Base-by-base conservation (phyloP, 768 basidiomycete species). In the Pulveroboletus sp. region DNA sequence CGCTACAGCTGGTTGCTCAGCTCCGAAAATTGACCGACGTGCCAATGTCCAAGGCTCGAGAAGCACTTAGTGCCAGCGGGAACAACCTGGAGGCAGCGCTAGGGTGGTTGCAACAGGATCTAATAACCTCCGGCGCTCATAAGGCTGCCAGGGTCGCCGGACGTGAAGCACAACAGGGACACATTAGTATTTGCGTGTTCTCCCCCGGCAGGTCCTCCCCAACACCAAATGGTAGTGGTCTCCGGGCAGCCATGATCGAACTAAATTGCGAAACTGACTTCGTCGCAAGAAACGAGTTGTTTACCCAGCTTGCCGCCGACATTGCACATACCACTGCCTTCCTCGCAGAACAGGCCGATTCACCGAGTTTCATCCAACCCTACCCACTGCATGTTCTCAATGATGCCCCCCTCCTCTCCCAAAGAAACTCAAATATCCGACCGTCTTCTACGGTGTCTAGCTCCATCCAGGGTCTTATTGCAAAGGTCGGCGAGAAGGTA, bases 241-340 rank as follows among this genome's bases (percentile, higher is more conserved):
- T 89, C 32, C 80, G 89, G 33, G 92, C 88, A 10, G 83, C 86
- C 17, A 87, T 96, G 79, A 73, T 97, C 49, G 94, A 98, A 68
- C 74, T 96, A 53, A 91, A 90, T 58, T 97, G 94, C 72, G 94
- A 98, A 72, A 96, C 94, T 46, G 94, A 98, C 71, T 98, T 96
- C 64, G 94, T 98, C 27, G 90, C 84, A 21, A 73, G 89, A 56
- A 94, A 91, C 59, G 80, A 85, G 50, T 73, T 92, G 11, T 98
- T 98, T 60, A 76, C 81, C 14, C 75, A 76, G 47, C 78, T 94
- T 35, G 86, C 88, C 11, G 75, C 77, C 36, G 83, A 90, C 58
- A 85, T 96, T 57, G 86, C 91, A 14, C 84, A 89, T 58, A 92
- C 89, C 1, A 82, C 85, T 31, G 91, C 91, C 6, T 88, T 83